Conservation (phyloP, 2,329 filamentous ascomycete species). For the Hirsutella thompsonii region DNA sequence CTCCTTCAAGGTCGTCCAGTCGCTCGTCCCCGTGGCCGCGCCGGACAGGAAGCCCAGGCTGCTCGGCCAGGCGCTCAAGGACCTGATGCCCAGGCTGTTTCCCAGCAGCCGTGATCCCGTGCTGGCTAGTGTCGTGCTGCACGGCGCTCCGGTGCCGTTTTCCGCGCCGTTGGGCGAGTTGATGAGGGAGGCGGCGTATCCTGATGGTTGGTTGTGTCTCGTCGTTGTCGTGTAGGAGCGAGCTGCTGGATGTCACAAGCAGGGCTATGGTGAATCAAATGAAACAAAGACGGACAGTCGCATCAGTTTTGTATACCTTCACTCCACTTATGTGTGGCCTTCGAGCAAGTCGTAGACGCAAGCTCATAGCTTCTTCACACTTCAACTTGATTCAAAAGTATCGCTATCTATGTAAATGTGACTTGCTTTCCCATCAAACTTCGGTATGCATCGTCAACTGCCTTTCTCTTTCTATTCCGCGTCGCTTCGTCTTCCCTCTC, state of each 20-base stretch:
- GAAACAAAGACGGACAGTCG: too few relatives aligned
- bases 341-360: too few relatives aligned
- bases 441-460: slow-evolving; percentile 66
- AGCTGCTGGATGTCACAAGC: too few relatives aligned
- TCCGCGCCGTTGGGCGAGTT: slow-evolving; percentile 68
- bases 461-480: slow-evolving; percentile 56
- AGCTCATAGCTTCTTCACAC: too few relatives aligned
- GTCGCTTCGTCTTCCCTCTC: slow-evolving; percentile 27
- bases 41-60: slow-evolving; percentile 28
- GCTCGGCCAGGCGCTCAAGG: slow-evolving; percentile 66
- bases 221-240: slow-evolving; percentile 52
- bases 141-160: slow-evolving; percentile 77
- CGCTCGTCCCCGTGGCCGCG: slow-evolving; percentile 44
- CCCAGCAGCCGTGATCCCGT: slow-evolving; percentile 76
- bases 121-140: slow-evolving; percentile 71
- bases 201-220: slow-evolving; percentile 83
- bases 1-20: slow-evolving; percentile 62
- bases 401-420: slow-evolving; percentile 37
- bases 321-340: too few relatives aligned
- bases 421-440: slow-evolving; percentile 63
- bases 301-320: too few relatives aligned
- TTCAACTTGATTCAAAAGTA: not conserved
- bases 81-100: slow-evolving; percentile 68
- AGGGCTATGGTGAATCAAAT: too few relatives aligned
- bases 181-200: slow-evolving; percentile 70